These are phyloP conservation scores for Strobilomyces dryophilus DNA, from an alignment of 768 basidiomycete species.

Conservation along the genomic window DNA sequence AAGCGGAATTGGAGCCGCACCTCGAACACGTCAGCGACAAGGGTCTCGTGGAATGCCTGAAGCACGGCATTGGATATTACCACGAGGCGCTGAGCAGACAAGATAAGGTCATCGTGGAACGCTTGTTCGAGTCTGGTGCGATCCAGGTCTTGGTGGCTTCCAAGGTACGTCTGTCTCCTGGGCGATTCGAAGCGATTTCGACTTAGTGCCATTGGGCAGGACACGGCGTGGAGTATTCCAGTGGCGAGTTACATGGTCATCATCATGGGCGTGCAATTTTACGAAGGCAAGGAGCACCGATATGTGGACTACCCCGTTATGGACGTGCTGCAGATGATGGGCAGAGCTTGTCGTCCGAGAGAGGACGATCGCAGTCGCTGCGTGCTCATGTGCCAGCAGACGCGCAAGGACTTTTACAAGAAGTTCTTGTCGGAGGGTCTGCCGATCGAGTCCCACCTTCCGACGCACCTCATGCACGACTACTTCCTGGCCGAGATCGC, in stretches of 20 bases:
- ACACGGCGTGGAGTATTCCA: constrained; percentile 94
- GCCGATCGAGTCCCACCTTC: constrained; percentile 93
- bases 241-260: constrained; percentile 70
- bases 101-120: constrained; percentile 91
- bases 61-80: constrained; percentile 91
- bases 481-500: constrained; percentile 99
- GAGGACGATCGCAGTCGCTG: constrained; percentile 91
- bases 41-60: constrained; percentile 20
- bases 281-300: constrained; percentile 96
- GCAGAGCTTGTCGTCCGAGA: constrained; percentile 87
- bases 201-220: constrained; percentile 40
- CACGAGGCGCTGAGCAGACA: constrained; percentile 91
- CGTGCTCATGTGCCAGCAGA: constrained; percentile 96
- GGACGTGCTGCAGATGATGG: constrained; percentile 99
- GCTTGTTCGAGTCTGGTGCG: constrained; percentile 89
- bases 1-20: constrained; percentile 80
- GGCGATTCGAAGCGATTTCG: background rate
- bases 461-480: constrained; percentile 88
- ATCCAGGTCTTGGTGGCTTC: constrained; percentile 94
- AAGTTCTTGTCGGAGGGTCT: constrained; percentile 97
- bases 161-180: constrained; percentile 51
- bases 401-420: constrained; percentile 97
- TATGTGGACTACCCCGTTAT: constrained; percentile 98
- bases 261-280: constrained; percentile 64
- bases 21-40: constrained; percentile 43